Base-by-base conservation (phyloP, 169 alveolate species). In the Neospora caninum region DNA sequence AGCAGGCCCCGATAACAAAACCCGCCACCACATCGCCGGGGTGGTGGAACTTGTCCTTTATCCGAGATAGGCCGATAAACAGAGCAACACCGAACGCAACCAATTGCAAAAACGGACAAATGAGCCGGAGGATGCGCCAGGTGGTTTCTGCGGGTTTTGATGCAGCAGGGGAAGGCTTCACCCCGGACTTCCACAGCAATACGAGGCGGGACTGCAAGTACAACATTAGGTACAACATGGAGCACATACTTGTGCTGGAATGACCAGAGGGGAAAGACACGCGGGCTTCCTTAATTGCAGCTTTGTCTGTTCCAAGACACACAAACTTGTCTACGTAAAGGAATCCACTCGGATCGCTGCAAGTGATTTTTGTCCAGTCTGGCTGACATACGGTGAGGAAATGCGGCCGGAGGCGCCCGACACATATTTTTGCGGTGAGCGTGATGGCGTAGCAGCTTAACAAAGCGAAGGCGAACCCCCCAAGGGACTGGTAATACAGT, bases 351-450 rank as follows among this genome's bases (percentile, higher is more conserved):
- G 73, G 31, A 80, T 93, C 95, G 38, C 92, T 84, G 54, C 95
- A 93, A 80, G 45, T 49, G 20, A 93, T 34, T 4, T 82, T 25
- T 1, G 27, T 27, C 95, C 95, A 93, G 89, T 93, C 83, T 45
- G 95, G 95, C 83, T 70, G 95, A 54, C 95, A 93, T 9, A 86
- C 95, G 18, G 64, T 64, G 42, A 93, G 80, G 49, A 93, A 93
- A n/a, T 93, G 95, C 43, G 95, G 95, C 41, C 95, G 67, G 38
- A 93, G 95, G 34, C 95, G 54, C 7, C 95, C 95, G 7, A 93
- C 83, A 83, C 93, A 86, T 34, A 93, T 54, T 84, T 93, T 93
- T 10, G 93, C 95, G 2, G 89, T 91, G 31, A 83, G 49, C 10
- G 95, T 91, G 0, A 93, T 49, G 0, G 93, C 58, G 49, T 58